Conservation (phyloP, 2,329 filamentous ascomycete genomes). For the Byssochlamys sp. region DNA sequence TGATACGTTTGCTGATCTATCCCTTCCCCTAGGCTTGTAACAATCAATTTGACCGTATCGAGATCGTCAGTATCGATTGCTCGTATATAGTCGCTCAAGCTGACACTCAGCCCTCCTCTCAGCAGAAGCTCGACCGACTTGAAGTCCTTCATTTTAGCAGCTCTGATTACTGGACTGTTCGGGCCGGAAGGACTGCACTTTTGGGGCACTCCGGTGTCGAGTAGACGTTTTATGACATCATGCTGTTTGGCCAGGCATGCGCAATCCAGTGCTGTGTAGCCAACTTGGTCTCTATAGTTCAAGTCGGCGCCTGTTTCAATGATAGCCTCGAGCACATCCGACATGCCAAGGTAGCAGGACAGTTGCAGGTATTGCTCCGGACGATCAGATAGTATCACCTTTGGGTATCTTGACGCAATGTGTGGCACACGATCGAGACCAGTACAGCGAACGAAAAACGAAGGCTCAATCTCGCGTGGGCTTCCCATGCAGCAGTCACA, state of each 20-base stretch:
- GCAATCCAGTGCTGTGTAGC: neutral
- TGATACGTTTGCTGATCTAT: neutral
- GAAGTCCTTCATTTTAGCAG: neutral
- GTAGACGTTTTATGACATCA: neutral
- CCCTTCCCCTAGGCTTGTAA: neutral
- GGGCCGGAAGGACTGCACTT: neutral
- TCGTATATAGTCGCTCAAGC: neutral
- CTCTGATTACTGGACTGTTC: neutral
- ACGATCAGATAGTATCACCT: neutral
- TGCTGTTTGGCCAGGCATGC: neutral
- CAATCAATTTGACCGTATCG: neutral
- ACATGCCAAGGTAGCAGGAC: neutral
- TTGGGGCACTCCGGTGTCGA: neutral
- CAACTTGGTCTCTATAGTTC: neutral
- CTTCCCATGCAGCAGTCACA: conserved; percentile 2
- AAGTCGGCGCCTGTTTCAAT: neutral
- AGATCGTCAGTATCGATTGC: neutral
- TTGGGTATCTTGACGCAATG: conserved; percentile 1
- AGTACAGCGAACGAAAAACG: conserved; percentile 5
- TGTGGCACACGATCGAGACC: conserved; percentile 2
- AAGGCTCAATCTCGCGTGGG: conserved; percentile 1
- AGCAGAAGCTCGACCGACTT: neutral
- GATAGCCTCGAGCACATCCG: neutral
- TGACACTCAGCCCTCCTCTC: neutral
- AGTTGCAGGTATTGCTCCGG: neutral